Evolutionary conservation across 768 basidiomycete species (phyloP), one percentile per base, ranked within the genome.

Genomic region (Amanita brunnescens): DNA sequence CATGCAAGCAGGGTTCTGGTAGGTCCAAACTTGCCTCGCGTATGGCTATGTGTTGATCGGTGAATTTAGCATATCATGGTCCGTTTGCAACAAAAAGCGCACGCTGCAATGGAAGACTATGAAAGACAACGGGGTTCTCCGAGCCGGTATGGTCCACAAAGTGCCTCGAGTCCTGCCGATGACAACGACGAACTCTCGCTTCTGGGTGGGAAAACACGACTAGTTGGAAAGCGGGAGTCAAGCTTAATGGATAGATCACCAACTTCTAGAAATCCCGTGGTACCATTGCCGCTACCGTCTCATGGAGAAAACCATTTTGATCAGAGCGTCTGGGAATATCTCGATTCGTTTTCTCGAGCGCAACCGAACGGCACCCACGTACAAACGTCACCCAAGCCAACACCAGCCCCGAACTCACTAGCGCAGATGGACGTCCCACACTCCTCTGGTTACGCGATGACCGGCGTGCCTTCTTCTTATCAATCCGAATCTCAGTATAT

Each of bases 251-350:
- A 86, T 20, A 76, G 80, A 37, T 88, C 86, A 6, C 87, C 87
- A 6, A 77, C 70, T n/a, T 80, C 85, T 8, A 75, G 73, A 42
- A 82, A 86, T 57, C 86, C 86, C 2, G 74, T 87, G 21, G 81
- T 88, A 7, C 86, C 87, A 14, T 67, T 88, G 5, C 84, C 85
- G 2, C 61, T 88, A 35, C 72, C 76, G 16, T 70, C 77, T 3
- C 71, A 72, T 12, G 63, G 70, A 44, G 74, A 73, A 48, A 69
- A 75, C 21, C 70, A 73, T 18, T 70, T 83, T 16, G 78, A 86
- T 55, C 80, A 80, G 6, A 78, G 65, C n/a, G 76, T 88, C 2
- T 69, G 81, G 48, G 81, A 83, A 54, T 89, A 89, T 59, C 64
- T 89, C 50, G 74, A 74, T 40, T 80, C 85, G 6, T 88, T 89